Evolutionary conservation across 208 protist species (phyloP), one percentile per base, ranked within the genome.

Genomic region (Trypanosomatidae sp.): DNA sequence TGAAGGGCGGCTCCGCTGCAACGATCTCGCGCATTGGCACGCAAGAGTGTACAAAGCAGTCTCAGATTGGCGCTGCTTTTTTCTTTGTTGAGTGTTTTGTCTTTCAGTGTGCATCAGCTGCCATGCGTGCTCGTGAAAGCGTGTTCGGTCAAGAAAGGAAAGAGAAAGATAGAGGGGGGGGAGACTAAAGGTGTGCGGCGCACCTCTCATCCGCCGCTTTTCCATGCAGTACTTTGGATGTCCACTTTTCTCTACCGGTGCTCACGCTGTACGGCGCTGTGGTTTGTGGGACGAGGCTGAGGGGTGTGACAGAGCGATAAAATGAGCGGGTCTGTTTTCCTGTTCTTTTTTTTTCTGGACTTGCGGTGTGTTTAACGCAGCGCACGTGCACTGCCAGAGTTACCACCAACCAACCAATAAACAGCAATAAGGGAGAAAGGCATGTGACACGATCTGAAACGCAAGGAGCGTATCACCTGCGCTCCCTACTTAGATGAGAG

Each of bases 1-100:
- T 53, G 3, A 89, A 88, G 0, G 81, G 74, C 19, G 70, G 36
- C 78, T 95, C 88, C 13, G 67, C 15, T 12, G 74, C 59, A 22
- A 89, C 46, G 10, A 95, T 66, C 65, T 91, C 84, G 50, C 90
- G 76, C 88, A 93, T 92, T 9, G 36, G 8, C 5, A 1, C 25
- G 46, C 28, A 36, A 19, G 2, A 13, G 15, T n/a, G 15, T 6
- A 39, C 33, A 12, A 62, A n/a, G 15, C 4, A 13, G 13, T 9
- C 7, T 62, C 53, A 9, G n/a, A 36, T 36, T 3, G 33, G 33
- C 1, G 25, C 33, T 62, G 8, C 7, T 7, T 41, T 41, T 0
- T 19, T 30, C 15, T 50, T 9, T 36, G 19, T 44, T 49, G 41
- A 49, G 41, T 3, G n/a, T 33, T 64, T 28, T 5, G 33, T 15